These are phyloP conservation scores for Meira nashicola DNA, from an alignment of 1,284 basidiomycete genomes.

Conservation along the genomic window DNA sequence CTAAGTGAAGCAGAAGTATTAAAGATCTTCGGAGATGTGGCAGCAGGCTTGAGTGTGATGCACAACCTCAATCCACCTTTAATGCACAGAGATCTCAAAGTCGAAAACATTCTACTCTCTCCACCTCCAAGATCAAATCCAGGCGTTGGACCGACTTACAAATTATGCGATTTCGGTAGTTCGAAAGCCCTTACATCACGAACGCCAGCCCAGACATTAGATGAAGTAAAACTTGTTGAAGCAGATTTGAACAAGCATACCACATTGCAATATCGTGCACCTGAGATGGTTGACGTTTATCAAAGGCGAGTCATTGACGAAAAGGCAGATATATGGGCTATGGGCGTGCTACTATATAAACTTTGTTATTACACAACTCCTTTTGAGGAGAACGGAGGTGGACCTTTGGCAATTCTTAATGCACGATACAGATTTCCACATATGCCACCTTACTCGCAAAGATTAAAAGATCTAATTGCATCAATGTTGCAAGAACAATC, in stretches of 20 bases:
- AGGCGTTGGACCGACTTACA: constrained; percentile 61
- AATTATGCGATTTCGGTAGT: constrained; percentile 97
- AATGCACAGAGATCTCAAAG: constrained; percentile 91
- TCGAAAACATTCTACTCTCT: constrained; percentile 84
- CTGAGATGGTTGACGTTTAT: constrained; percentile 95
- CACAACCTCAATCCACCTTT: constrained; percentile 80
- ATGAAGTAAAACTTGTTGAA: constrained; percentile 71
- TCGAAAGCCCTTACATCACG: constrained; percentile 61
- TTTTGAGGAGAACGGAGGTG: constrained; percentile 69
- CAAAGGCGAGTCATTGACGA: constrained; percentile 77
- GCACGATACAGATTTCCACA: constrained; percentile 71
- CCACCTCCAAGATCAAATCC: constrained; percentile 21
- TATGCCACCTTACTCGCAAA: constrained; percentile 81
- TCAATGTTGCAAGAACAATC: constrained; percentile 43
- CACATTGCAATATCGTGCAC: constrained; percentile 88
- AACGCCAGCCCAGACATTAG: constrained; percentile 34
- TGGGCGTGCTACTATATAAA: constrained; percentile 73
- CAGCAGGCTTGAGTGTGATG: constrained; percentile 61
- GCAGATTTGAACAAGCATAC: constrained; percentile 90
- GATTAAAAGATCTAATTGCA: constrained; percentile 77
- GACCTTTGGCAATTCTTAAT: constrained; percentile 89
- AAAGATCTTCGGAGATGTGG: constrained; percentile 69
- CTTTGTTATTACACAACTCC: constrained; percentile 98
- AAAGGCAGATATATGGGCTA: constrained; percentile 78
- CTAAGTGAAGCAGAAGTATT: constrained; percentile 92